Conservation (phyloP, 352 stramenopile genomes). For the Pythium grandisporangium region DNA sequence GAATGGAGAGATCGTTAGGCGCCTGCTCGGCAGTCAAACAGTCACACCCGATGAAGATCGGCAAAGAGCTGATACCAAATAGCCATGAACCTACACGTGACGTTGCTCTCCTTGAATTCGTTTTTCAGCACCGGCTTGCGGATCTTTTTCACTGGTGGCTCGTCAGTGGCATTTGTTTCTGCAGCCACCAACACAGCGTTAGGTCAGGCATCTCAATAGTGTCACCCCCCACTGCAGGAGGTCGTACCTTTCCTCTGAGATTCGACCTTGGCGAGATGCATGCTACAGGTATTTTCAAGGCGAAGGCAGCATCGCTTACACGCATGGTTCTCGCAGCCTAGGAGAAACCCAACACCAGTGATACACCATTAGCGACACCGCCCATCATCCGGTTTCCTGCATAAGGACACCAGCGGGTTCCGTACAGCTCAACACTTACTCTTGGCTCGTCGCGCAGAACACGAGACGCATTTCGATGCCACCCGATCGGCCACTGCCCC, state of each 20-base stretch:
- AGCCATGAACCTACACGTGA: slow-evolving; percentile 56
- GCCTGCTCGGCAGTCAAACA: too few species aligned
- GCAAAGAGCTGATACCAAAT: too few species aligned
- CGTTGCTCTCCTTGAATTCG: slow-evolving; percentile 71
- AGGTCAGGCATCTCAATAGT: too few species aligned
- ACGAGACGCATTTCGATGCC: slow-evolving; percentile 8
- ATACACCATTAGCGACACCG: too few species aligned
- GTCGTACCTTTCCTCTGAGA: slow-evolving; percentile 12
- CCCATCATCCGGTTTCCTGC: too few species aligned
- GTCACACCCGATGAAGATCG: too few species aligned
- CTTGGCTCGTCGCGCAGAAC: slow-evolving; percentile 7
- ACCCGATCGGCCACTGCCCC: slow-evolving; percentile 3
- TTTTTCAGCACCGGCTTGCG: slow-evolving; percentile 62
- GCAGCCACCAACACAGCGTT: too few species aligned
- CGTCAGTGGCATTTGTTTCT: too few species aligned
- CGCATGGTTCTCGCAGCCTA: slow-evolving; percentile 32
- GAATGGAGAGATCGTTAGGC: too few species aligned
- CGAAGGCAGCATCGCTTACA: slow-evolving; percentile 69
- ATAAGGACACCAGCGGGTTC: too few species aligned
- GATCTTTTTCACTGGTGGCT: slow-evolving; percentile 5
- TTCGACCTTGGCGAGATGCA: slow-evolving; percentile 24
- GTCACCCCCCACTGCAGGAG: too few species aligned
- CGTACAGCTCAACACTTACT: too few species aligned
- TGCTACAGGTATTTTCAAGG: slow-evolving; percentile 20
- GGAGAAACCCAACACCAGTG: not conserved